These are phyloP conservation scores for Globisporangium irregulare DNA, from an alignment of 352 stramenopile genomes.

Conservation along the genomic window DNA sequence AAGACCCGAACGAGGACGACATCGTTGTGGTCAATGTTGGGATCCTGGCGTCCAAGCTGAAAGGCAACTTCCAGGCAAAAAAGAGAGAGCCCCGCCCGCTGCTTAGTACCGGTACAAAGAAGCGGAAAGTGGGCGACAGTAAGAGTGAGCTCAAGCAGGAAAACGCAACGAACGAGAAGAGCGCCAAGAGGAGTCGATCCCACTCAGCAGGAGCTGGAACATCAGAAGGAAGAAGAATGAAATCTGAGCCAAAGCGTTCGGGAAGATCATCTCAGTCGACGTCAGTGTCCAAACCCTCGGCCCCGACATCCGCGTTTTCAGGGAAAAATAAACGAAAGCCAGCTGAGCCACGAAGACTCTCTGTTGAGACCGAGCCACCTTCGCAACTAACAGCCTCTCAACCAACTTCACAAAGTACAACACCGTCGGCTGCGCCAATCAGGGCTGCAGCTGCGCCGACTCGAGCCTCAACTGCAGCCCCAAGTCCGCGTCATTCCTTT, in stretches of 20 bases:
- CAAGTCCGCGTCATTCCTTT: conserved; percentile 9
- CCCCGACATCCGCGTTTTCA: neutral
- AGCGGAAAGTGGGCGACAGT: conserved; percentile 13
- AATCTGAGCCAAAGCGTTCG: neutral
- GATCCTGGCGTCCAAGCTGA: conserved; percentile 4
- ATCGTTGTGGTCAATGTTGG: conserved; percentile 11
- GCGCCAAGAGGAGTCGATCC: neutral
- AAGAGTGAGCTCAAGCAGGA: conserved; percentile 3
- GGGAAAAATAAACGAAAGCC: conserved; percentile 9
- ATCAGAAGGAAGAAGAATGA: neutral
- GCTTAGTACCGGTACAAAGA: conserved; percentile 26
- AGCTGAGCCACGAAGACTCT: neutral
- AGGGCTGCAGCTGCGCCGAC: neutral
- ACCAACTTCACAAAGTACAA: neutral
- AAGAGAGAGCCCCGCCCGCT: conserved; percentile 22
- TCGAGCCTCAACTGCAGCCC: neutral
- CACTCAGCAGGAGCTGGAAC: neutral
- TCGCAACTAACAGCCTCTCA: neutral
- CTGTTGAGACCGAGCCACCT: conserved; percentile 9
- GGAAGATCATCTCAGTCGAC: neutral
- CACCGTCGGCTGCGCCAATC: neutral
- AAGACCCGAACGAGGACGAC: conserved; percentile 16
- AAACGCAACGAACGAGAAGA: neutral
- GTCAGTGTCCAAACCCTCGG: neutral
- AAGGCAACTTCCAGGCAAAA: conserved; percentile 11